Percentiles rank a stretch among this genome's conserved stretches.
Evolutionary conservation across 257 asterid genomes (phyloP).

Genomic region (Paraleonurus japonicus): DNA sequence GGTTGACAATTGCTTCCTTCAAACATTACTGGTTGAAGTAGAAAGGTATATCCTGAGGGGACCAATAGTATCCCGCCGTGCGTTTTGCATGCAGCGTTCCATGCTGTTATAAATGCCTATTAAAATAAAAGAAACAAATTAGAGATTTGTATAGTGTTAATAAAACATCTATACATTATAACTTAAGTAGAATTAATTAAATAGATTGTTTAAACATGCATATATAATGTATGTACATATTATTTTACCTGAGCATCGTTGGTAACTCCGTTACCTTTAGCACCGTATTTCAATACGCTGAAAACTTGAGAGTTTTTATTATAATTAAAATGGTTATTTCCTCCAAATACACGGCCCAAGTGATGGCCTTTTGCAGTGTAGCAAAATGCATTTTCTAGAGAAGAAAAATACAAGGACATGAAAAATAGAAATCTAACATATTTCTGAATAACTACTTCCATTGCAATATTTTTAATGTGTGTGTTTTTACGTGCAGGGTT

Average conservation of each 20-base stretch:
- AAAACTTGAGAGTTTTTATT: neutral
- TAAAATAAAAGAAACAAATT: neutral
- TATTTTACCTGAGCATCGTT: conserved; percentile 27
- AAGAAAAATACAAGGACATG: conserved; percentile 1
- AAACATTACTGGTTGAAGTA: conserved; percentile 25
- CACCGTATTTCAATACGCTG: conserved; percentile 27
- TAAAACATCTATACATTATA: too few relatives aligned
- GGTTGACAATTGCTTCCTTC: conserved; percentile 23
- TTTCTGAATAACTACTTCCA: neutral
- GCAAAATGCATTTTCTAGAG: neutral
- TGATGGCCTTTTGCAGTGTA: neutral
- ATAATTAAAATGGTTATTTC: too few relatives aligned
- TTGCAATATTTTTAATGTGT: neutral
- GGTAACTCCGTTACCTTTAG: conserved; percentile 32
- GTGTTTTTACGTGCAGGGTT: neutral
- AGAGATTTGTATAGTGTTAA: too few relatives aligned
- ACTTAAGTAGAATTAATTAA: too few relatives aligned
- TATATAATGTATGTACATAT: neutral
- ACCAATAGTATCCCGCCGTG: conserved; percentile 18
- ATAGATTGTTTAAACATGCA: too few relatives aligned
- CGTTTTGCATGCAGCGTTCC: conserved; percentile 22
- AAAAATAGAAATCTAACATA: conserved; percentile 9
- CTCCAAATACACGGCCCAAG: too few relatives aligned
- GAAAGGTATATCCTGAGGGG: conserved; percentile 27
- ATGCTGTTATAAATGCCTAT: conserved; percentile 27